phyloP scores from a whole-genome alignment of 139 green algal species.

The Mychonastes homosphaera region DNA sequence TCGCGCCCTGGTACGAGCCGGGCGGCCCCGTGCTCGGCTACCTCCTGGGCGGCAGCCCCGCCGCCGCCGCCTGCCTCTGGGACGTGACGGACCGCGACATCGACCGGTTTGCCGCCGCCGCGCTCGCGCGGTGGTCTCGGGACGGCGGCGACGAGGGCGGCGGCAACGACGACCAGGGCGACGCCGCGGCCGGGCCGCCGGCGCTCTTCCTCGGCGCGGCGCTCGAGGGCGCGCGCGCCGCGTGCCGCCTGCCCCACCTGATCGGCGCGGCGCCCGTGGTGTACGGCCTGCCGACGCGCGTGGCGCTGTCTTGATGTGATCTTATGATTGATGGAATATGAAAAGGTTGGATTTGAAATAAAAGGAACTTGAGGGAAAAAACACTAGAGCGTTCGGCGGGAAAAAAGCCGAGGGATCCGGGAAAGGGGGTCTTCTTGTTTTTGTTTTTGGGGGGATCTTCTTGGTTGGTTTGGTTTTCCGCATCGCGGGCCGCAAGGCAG shows the following conservation, averaged over 20 bases:
- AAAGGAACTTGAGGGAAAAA: too few species aligned
- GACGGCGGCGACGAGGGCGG: too few species aligned
- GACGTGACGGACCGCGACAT: conserved; percentile 95
- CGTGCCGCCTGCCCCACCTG: conserved; percentile 66
- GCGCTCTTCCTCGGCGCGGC: conserved; percentile 18
- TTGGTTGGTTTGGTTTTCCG: too few species aligned
- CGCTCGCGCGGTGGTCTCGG: conserved; percentile 33
- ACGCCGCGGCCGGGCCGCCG: not conserved
- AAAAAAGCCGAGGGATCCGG: too few species aligned
- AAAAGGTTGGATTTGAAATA: too few species aligned
- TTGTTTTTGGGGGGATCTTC: too few species aligned
- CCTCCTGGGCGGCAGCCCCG: conserved; percentile 64
- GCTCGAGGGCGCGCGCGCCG: conserved; percentile 31
- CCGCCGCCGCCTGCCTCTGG: conserved; percentile 82
- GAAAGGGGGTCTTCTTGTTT: too few species aligned
- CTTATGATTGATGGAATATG: too few species aligned
- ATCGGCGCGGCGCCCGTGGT: conserved; percentile 81
- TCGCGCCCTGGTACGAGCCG: conserved; percentile 64
- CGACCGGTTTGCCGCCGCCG: conserved; percentile 62
- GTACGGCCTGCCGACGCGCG: conserved; percentile 66
- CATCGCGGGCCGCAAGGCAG: too few species aligned
- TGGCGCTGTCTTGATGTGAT: too few species aligned
- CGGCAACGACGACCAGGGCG: conserved; percentile 1
- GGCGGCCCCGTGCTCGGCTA: conserved; percentile 59
- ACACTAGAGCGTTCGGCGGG: too few species aligned